Evolutionary conservation across 495 filamentous ascomycete species (phyloP), one percentile per base, ranked within the genome.

Genomic region (Annulohypoxylon stygium): DNA sequence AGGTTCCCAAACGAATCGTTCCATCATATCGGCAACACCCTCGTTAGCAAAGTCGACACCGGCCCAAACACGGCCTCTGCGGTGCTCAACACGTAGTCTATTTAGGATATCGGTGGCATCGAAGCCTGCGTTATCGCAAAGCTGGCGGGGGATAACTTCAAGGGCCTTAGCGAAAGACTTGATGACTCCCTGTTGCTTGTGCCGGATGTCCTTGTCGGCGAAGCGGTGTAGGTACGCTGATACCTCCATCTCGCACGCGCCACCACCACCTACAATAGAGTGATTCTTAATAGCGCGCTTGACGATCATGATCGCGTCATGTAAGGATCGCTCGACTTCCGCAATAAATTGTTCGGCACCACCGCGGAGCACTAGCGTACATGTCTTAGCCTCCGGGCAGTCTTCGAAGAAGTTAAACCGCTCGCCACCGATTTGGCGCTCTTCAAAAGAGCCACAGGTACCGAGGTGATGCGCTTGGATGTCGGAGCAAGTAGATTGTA

Each of bases 231-330:
- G 89, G 82, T 97, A 94, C 55, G 93, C 91, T 5, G 94, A 97
- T 55, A 98, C 81, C 83, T 98, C 96, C 95, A 99, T 98, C 87
- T 99, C 96, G 78, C 88, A 90, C 12, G 96, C 95, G 76, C 96
- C 96, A 72, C 96, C 96, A 67, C 96, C 96, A 26, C 95, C 96
- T 36, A 99, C 96, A 75, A 99, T 97, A 74, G 88, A 92, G 70
- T 91, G 90, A 83, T 98, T 95, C 84, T 92, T 92, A 79, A 98
- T 92, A 30, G 95, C 93, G 54, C 97, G 94, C 87, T 97, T 98
- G 71, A 99, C 96, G 72, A 99, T 96, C 96, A 99, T 99, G 84
- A 99, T 97, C 47, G 95, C 96, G 79, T 99, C 96, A 83, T 99
- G 96, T 65, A 99, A 87, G 79, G 93, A 97, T 45, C 96, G 91